Evolutionary conservation across 2,329 filamentous ascomycete species (phyloP).

Genomic region (Nemania sp.): DNA sequence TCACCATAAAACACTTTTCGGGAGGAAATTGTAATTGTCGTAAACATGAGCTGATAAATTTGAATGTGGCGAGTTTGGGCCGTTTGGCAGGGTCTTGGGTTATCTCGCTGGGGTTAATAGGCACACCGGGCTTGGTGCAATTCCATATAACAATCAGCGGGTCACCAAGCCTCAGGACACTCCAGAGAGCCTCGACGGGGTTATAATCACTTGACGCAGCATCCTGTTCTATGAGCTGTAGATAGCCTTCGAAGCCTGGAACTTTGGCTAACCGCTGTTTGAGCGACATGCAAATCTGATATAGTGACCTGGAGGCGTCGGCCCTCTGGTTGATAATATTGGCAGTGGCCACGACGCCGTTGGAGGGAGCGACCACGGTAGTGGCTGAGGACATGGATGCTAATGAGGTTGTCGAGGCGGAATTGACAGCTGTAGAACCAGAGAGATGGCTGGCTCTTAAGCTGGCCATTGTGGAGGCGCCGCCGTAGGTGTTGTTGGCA

Average conservation of each 20-base stretch:
- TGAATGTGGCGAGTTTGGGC: conserved; percentile 89
- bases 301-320: conserved; percentile 90
- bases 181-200: conserved; percentile 92
- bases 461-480: conserved; percentile 64
- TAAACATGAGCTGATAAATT: conserved; percentile 90
- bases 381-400: conserved; percentile 62
- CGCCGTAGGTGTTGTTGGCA: conserved; percentile 60
- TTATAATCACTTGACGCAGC: conserved; percentile 74
- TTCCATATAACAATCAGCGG: conserved; percentile 93
- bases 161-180: conserved; percentile 83
- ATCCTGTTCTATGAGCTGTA: conserved; percentile 77
- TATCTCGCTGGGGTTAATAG: conserved; percentile 73
- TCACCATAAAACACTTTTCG: conserved; percentile 90
- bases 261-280: conserved; percentile 85
- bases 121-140: conserved; percentile 76
- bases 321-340: conserved; percentile 99
- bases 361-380: conserved; percentile 54
- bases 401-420: conserved; percentile 63
- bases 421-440: conserved; percentile 66
- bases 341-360: conserved; percentile 79
- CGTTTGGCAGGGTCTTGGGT: conserved; percentile 75
- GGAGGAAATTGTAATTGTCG: conserved; percentile 82
- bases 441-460: conserved; percentile 72
- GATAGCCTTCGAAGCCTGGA: conserved; percentile 81
- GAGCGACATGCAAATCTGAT: conserved; percentile 91